phyloP scores from a whole-genome alignment of 2,329 filamentous ascomycete genomes.

The Lasiodiplodia citricola region DNA sequence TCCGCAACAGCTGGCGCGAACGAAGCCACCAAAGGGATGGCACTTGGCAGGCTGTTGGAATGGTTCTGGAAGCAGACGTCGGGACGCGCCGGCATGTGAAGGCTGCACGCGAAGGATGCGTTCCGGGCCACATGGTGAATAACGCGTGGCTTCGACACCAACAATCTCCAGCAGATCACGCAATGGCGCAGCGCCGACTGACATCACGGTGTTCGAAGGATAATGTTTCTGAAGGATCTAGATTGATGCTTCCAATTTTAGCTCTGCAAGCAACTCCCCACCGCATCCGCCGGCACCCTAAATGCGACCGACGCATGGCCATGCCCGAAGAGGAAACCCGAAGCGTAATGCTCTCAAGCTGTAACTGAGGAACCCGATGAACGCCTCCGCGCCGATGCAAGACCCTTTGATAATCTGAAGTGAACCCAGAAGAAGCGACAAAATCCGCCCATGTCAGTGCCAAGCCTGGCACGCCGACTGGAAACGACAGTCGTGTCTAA shows the following conservation, averaged over 20 bases:
- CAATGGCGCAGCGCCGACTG: constrained; percentile 6
- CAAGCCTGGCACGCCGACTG: constrained; percentile 8
- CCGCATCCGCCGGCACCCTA: constrained; percentile 24
- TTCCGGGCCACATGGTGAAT: not conserved
- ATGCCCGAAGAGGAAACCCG: constrained; percentile 10
- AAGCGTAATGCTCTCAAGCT: not conserved
- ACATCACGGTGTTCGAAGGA: not conserved
- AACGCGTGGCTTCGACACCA: not conserved
- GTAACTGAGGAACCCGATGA: constrained; percentile 1
- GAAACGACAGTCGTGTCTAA: constrained; percentile 26
- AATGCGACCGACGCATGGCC: not conserved
- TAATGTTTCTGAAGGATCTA: constrained; percentile 20
- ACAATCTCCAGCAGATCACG: not conserved
- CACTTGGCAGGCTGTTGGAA: not conserved
- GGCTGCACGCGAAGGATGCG: not conserved
- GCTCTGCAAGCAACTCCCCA: not conserved
- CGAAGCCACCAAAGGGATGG: not conserved
- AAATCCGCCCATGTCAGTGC: constrained; percentile 17
- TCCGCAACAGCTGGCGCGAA: not conserved
- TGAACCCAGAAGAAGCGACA: not conserved
- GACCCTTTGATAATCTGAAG: not conserved
- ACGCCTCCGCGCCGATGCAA: constrained; percentile 26
- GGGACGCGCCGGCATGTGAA: not conserved
- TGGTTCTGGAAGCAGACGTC: not conserved
- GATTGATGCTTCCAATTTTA: constrained; percentile 25